These are phyloP conservation scores for Cynanchum wilfordii DNA, from an alignment of 257 asterid species.

Conservation along the genomic window DNA sequence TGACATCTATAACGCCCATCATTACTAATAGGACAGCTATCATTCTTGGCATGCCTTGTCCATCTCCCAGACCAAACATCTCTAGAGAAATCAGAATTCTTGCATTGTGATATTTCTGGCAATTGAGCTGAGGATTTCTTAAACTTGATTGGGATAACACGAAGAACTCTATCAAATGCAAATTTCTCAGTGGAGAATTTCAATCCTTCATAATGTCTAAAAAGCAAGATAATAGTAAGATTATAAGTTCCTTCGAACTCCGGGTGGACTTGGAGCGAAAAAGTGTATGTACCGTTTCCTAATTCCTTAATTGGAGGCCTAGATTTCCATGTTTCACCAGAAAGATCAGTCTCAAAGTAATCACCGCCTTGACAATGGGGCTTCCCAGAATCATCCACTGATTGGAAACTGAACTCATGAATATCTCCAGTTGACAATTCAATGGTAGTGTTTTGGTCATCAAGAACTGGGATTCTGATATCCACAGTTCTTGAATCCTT, in stretches of 20 bases:
- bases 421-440: conserved; percentile 51
- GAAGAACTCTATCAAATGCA: conserved; percentile 52
- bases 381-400: conserved; percentile 63
- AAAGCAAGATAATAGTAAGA: conserved; percentile 63
- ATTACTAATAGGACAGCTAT: conserved; percentile 47
- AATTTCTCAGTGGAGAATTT: conserved; percentile 60
- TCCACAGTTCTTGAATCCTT: conserved; percentile 57
- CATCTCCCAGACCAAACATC: conserved; percentile 88
- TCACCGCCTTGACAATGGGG: conserved; percentile 86
- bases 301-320: conserved; percentile 74
- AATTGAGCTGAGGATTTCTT: conserved; percentile 28
- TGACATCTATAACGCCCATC: conserved; percentile 83
- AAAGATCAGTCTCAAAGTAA: conserved; percentile 75
- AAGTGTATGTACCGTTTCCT: conserved; percentile 63
- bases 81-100: conserved; percentile 40
- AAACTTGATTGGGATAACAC: conserved; percentile 50
- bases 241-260: conserved; percentile 75
- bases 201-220: conserved; percentile 59
- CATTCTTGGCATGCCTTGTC: conserved; percentile 76
- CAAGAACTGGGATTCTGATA: conserved; percentile 44
- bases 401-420: conserved; percentile 69
- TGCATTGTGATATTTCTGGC: conserved; percentile 49
- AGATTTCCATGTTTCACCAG: conserved; percentile 79
- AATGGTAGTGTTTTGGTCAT: conserved; percentile 31
- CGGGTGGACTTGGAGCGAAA: conserved; percentile 76